A percentile compares a stretch with the other conserved stretches of the same genome.
Evolutionary conservation across 192 early-diverging fungal genomes (phyloP).

Genomic region (Backusella mclennaniae): DNA sequence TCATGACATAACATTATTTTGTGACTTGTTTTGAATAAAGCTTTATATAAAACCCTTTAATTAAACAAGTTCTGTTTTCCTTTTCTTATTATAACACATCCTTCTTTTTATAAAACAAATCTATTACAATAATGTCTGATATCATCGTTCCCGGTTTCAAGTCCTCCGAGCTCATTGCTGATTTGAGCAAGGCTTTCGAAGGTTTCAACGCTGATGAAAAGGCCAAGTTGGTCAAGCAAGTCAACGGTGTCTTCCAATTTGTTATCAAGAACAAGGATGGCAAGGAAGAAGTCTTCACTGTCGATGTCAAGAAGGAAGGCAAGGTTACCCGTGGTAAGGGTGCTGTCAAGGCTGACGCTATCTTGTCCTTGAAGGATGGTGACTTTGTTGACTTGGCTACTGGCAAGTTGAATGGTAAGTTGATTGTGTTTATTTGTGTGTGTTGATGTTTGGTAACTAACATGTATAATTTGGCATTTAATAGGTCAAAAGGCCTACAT

Average conservation of each 20-base stretch:
- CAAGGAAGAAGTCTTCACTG: slow-evolving; percentile 64
- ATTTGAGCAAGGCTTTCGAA: slow-evolving; percentile 62
- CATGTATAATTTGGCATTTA: not conserved
- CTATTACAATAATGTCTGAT: slow-evolving; percentile 22
- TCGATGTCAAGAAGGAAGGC: slow-evolving; percentile 87
- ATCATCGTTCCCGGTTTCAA: slow-evolving; percentile 65
- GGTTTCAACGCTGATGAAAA: slow-evolving; percentile 59
- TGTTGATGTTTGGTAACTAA: not conserved
- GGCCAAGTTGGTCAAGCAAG: slow-evolving; percentile 61
- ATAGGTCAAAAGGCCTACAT: slow-evolving; percentile 88
- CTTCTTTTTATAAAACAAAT: not conserved
- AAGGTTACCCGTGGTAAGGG: slow-evolving; percentile 56
- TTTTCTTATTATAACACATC: not conserved
- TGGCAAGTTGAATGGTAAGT: slow-evolving; percentile 82
- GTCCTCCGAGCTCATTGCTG: slow-evolving; percentile 69
- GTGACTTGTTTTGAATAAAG: not conserved
- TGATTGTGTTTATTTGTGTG: not conserved
- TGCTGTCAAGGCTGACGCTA: slow-evolving; percentile 70
- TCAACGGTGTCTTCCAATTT: slow-evolving; percentile 88
- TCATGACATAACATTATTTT: slow-evolving; percentile 7
- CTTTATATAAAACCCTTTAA: not conserved
- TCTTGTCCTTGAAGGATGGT: slow-evolving; percentile 68
- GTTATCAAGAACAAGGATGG: slow-evolving; percentile 75
- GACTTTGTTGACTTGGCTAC: slow-evolving; percentile 83
- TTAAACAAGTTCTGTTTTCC: not conserved